Evolutionary conservation across 441 rosid species (phyloP), one percentile per base, ranked within the genome.

Genomic region (Omphalea diandra): DNA sequence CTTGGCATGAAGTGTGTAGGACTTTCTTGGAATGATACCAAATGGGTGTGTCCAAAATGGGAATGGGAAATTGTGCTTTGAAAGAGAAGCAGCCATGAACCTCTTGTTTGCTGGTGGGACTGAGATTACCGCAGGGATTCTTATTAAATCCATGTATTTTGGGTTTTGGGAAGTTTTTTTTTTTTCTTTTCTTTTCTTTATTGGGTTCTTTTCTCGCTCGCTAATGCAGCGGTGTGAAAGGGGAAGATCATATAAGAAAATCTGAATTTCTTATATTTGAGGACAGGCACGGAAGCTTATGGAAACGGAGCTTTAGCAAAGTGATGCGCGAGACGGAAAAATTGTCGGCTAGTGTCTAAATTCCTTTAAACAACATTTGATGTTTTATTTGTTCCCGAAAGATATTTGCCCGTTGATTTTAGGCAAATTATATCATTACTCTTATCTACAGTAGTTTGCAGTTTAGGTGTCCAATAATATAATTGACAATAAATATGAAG

Each of bases 1-100:
- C 87, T 78, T 81, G 50, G 97, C 93, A 38, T 38, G 70, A 56
- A 73, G 73, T 46, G 47, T 15, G 7, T 29, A 32, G 56, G 76
- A 77, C 55, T 31, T 69, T 5, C 50, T 67, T 20, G 83, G 61
- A 63, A 22, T 35, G 70, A 49, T 61, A 63, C 40, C 67, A 74
- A 67, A 47, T 12, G 77, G 66, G 55, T 63, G 60, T 59, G 44
- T 58, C 57, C 72, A 29, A 9, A 71, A 72, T 27, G 76, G 72
- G 61, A 79, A 57, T 4, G 44, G 27, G 31, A 82, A 71, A 68
- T 53, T 62, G 14, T 38, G 59, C 29, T 31, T 5, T 22, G 77
- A 44, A n/a, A 43, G 32, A 22, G 72, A 73, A 47, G 63, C n/a
- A n/a, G 65, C 58, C 47, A 65, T 57, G 80, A 77, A 22, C 18